Evolutionary conservation across 805 yeast species (phyloP), one percentile per base, ranked within the genome.

Genomic region (Saturnispora ahearnii): DNA sequence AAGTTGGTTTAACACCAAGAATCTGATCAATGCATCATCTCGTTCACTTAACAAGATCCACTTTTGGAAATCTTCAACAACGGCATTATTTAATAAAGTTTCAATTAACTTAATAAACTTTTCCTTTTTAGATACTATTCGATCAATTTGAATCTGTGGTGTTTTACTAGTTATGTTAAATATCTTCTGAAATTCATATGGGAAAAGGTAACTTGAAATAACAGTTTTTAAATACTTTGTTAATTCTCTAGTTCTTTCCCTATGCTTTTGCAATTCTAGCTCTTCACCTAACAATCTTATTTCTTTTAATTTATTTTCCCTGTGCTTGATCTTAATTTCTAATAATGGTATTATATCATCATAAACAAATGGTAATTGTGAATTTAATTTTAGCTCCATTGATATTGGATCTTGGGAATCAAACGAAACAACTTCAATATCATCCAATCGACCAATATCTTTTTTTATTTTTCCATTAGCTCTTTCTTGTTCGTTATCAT

Each of bases 1-100:
- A 28, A 64, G 51, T 31, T 58, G 60, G 46, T 64, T 63, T 42
- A 56, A 44, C 2, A 67, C 49, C 5, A 67, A 46, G 48, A 63
- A 66, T 34, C 70, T 49, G n/a, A 67, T 56, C 13, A 67, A 46
- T 10, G 65, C 64, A 49, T 67, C 71, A 48, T 64, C 66, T 34
- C 50, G 21, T 21, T 47, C 41, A 15, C 22, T 33, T 21, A 47
- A 21, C 13, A 41, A 33, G 2, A 47, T 18, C 50, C 50, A 47
- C n/a, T 43, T 43, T 13, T 31, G 26, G 11, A 18, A 30, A 28
- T 47, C 41, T 32, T 24, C n/a, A 33, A 38, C 50, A n/a, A 62
- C 53, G 10, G 63, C 51, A 34, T 66, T 61, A 50, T 67, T 67
- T 18, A 67, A 53, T 28, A 67, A 51, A 2, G 58, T 53, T 49